These are phyloP conservation scores for Melaleuca alternifolia DNA, from an alignment of 345 rosid genomes.

Conservation along the genomic window DNA sequence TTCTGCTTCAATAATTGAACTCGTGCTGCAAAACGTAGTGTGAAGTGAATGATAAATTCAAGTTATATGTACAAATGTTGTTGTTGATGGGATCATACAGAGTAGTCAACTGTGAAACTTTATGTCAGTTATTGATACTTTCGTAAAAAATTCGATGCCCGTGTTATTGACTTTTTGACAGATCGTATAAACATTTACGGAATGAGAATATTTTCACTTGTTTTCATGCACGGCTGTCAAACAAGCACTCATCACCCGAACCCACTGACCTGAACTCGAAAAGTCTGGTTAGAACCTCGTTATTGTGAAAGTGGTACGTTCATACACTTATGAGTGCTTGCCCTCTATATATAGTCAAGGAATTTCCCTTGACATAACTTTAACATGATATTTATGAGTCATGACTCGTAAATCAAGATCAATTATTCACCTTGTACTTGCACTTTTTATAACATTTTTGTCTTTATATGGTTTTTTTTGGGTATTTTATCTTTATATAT, in stretches of 20 bases:
- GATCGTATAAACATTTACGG: background rate
- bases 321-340: background rate
- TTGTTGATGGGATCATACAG: background rate
- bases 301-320: background rate
- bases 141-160: background rate
- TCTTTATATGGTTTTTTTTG: background rate
- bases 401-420: background rate
- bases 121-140: background rate
- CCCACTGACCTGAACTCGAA: background rate
- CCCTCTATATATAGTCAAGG: background rate
- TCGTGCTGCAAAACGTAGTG: background rate
- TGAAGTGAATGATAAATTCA: background rate
- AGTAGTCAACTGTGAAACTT: background rate
- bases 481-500: too few species aligned
- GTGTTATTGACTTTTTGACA: background rate
- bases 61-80: background rate
- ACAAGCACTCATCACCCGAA: background rate
- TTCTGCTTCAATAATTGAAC: background rate
- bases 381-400: background rate
- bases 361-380: background rate
- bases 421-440: background rate
- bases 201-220: background rate
- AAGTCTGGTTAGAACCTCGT: background rate
- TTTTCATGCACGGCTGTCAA: background rate
- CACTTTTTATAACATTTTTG: background rate